A percentile compares a stretch with the other conserved stretches of the same genome.
phyloP scores from a whole-genome alignment of 2,329 filamentous ascomycete species.

The Penicillium sp. region DNA sequence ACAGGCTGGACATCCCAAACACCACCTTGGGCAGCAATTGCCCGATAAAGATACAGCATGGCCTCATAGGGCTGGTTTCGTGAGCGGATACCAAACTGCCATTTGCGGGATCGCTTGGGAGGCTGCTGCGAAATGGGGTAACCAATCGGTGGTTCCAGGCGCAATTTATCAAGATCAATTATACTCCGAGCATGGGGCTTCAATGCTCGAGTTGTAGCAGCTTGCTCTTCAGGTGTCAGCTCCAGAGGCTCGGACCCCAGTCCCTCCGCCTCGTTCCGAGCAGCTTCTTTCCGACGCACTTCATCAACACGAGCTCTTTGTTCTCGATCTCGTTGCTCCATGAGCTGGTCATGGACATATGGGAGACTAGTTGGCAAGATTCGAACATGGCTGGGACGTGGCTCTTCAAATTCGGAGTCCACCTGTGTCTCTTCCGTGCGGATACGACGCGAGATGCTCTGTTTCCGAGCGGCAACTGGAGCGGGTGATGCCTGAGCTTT shows the following conservation, averaged over 20 bases:
- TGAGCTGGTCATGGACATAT: conserved; percentile 85
- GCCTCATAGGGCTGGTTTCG: conserved; percentile 93
- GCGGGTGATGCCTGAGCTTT: conserved; percentile 22
- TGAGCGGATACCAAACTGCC: conserved; percentile 97
- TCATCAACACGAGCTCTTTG: conserved; percentile 43
- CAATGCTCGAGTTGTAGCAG: conserved; percentile 75
- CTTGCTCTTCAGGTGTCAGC: conserved; percentile 67
- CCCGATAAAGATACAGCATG: conserved; percentile 92
- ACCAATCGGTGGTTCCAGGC: conserved; percentile 57
- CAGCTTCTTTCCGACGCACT: conserved; percentile 38
- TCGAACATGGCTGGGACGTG: conserved; percentile 80
- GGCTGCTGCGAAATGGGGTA: conserved; percentile 44
- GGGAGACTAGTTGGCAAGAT: conserved; percentile 90
- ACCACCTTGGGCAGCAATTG: conserved; percentile 81
- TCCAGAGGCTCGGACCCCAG: conserved; percentile 24
- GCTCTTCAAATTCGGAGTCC: conserved; percentile 41
- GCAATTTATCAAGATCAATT: conserved; percentile 64
- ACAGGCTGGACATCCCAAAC: conserved; percentile 70
- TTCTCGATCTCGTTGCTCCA: conserved; percentile 59
- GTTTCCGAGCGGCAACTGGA: conserved; percentile 21
- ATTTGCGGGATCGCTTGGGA: conserved; percentile 72
- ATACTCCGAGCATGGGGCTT: conserved; percentile 81
- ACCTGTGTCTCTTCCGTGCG: conserved; percentile 25
- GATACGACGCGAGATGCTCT: conserved; percentile 29
- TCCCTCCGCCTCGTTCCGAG: conserved; percentile 21